A percentile compares a stretch with the other conserved stretches of the same genome.
Evolutionary conservation across 1,139 yeast species (phyloP).

Genomic region (Lodderomyces orthopsilosis): DNA sequence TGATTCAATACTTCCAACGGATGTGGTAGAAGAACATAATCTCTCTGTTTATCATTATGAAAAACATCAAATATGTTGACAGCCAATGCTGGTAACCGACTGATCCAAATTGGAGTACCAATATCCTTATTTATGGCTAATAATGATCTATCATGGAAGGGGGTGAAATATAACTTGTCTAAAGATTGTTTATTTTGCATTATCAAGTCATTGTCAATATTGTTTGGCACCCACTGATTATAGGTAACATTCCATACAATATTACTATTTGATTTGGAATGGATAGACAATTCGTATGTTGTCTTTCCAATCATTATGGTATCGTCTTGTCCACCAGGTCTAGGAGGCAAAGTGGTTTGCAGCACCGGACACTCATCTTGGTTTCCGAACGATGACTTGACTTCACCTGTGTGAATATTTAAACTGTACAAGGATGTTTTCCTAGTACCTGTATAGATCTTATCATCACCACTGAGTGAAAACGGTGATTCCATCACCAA

Average conservation of each 20-base stretch:
- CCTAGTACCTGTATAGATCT: conserved; percentile 83
- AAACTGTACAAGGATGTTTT: conserved; percentile 74
- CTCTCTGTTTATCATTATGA: conserved; percentile 26
- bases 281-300: conserved; percentile 42
- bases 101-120: conserved; percentile 79
- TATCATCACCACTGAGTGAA: conserved; percentile 76
- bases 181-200: conserved; percentile 48
- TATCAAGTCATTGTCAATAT: conserved; percentile 70
- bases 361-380: conserved; percentile 35
- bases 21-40: conserved; percentile 59
- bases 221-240: conserved; percentile 91
- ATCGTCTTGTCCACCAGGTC: conserved; percentile 17
- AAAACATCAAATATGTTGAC: conserved; percentile 75
- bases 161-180: conserved; percentile 79
- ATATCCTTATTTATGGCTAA: conserved; percentile 63
- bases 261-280: conserved; percentile 56
- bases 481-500: conserved; percentile 84
- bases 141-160: conserved; percentile 72
- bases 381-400: conserved; percentile 68
- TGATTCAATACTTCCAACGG: conserved; percentile 50
- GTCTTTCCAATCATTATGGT: conserved; percentile 52
- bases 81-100: conserved; percentile 62
- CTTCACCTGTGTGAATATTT: conserved; percentile 72
- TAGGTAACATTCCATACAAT: conserved; percentile 84
- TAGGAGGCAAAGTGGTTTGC: conserved; percentile 20